Base-by-base conservation (phyloP, 2,329 filamentous ascomycete species). In the Penicillium griseofulvum region DNA sequence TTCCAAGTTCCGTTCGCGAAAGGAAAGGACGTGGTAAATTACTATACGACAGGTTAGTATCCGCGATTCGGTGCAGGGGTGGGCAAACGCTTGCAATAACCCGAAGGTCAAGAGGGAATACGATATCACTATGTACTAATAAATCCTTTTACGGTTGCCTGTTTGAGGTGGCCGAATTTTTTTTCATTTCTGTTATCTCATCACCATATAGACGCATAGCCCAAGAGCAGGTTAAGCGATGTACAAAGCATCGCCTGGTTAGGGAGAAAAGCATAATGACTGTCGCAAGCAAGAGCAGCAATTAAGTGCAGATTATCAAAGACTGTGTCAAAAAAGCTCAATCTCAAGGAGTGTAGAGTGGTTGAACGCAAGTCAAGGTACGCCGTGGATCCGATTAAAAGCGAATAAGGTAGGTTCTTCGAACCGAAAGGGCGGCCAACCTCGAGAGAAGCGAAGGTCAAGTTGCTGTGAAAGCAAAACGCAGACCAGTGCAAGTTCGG, bases 401-500 rank as follows among this genome's bases (percentile, higher is more conserved):
- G 44, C 31, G 55, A 62, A 52, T 59, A 67, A 55, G 66, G 65
- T 66, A 64, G 59, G 61, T 65, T 68, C 56, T 63, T 67, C 61
- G 67, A 74, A 75, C 76, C 75, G 72, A 72, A 76, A 63, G 54
- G 68, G 71, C 71, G 75, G 75, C 78, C 77, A 76, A 74, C 76
- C 76, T 79, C 76, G 67, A 67, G 56, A 66, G 73, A 70, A 69
- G 65, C 71, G 68, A 65, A 74, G 73, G 65, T 65, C 68, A 65
- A 65, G 53, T 50, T 57, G 49, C 49, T 63, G 55, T 67, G 58
- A 64, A 63, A 65, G 62, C 63, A 62, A 54, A 66, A 59, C 53
- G 60, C 52, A 60, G 62, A 54, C 41, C 43, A 51, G 46, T 63
- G 52, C 54, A 57, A 62, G 61, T 62, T 62, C 59, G 58, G 58